These are phyloP conservation scores for Picea glauca DNA, from an alignment of 75 land plant genomes.

Conservation along the genomic window DNA sequence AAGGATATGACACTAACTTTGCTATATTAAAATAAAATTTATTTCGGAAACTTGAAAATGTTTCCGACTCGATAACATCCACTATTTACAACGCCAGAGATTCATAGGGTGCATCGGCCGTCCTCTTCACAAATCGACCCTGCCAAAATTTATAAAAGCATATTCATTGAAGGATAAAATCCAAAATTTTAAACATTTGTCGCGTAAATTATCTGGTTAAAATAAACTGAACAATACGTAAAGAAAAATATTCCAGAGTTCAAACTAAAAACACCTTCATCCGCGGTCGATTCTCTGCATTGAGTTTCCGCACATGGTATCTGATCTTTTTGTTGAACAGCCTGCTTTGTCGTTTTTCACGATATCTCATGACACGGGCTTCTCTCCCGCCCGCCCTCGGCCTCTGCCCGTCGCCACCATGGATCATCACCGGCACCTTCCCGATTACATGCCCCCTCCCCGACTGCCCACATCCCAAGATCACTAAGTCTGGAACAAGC, in stretches of 20 bases:
- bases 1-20: too few relatives aligned
- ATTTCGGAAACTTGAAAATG: too few relatives aligned
- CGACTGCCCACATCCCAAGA: background rate
- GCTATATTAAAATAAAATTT: too few relatives aligned
- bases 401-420: background rate
- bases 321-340: constrained; percentile 85
- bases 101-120: too few relatives aligned
- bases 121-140: too few relatives aligned
- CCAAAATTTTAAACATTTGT: too few relatives aligned
- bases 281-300: constrained; percentile 91
- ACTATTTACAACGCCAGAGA: too few relatives aligned
- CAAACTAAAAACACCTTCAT: constrained; percentile 42
- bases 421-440: background rate
- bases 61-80: too few relatives aligned
- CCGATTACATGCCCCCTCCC: background rate
- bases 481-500: background rate
- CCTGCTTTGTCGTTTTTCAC: constrained; percentile 74
- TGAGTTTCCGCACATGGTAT: constrained; percentile 84
- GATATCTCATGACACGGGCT: constrained; percentile 77
- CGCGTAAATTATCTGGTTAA: background rate
- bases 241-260: too few relatives aligned
- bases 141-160: too few relatives aligned
- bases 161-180: too few relatives aligned
- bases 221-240: background rate
- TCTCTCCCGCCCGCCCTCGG: constrained; percentile 42